phyloP scores from a whole-genome alignment of 2,329 filamentous ascomycete genomes.

The Paracoccidioides brasiliensis region DNA sequence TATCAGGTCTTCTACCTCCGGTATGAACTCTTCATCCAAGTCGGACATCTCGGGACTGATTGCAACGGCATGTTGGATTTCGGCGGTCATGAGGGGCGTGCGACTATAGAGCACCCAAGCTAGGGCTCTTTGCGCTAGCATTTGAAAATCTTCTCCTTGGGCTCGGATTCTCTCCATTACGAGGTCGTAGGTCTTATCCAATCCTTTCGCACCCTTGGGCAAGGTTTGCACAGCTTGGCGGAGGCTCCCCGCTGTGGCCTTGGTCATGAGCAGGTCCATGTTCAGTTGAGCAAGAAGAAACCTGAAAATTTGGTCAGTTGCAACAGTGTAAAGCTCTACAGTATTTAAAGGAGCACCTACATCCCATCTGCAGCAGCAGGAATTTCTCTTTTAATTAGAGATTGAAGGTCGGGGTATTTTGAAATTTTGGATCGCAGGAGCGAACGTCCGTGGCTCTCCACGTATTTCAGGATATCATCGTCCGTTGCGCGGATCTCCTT shows the following conservation, averaged over 20 bases:
- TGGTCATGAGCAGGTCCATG: constrained; percentile 11
- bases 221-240: constrained; percentile 20
- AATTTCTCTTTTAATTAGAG: constrained; percentile 8
- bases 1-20: background rate
- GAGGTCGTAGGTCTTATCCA: constrained; percentile 30
- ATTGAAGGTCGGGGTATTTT: constrained; percentile 4
- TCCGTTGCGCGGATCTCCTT: background rate
- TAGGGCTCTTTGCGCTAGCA: background rate
- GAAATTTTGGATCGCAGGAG: constrained; percentile 3
- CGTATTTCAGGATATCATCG: constrained; percentile 4
- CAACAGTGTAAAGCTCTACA: constrained; percentile 4
- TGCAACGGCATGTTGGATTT: background rate
- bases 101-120: background rate
- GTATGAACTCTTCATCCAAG: background rate
- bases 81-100: background rate
- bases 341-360: constrained; percentile 6
- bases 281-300: constrained; percentile 17
- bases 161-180: constrained; percentile 11
- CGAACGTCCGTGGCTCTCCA: background rate
- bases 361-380: constrained; percentile 11
- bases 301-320: constrained; percentile 9
- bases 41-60: background rate
- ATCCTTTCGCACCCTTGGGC: constrained; percentile 9
- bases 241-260: constrained; percentile 20
- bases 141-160: background rate